A percentile compares a stretch with the other conserved stretches of the same genome.
Conservation (phyloP, 1,284 basidiomycete genomes). For the Cryptococcus wingfieldii region DNA sequence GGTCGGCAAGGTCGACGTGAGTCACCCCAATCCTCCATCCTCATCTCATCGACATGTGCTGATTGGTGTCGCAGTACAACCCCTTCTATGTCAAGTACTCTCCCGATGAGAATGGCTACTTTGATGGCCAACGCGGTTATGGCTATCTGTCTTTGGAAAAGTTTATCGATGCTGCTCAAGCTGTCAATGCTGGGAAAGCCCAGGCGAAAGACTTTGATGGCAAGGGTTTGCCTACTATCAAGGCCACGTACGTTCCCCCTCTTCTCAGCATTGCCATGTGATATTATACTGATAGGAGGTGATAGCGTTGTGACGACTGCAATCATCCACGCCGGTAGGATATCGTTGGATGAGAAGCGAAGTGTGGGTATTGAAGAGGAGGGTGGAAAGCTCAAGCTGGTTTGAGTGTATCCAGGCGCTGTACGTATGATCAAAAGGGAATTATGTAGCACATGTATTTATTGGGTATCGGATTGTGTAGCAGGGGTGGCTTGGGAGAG, state of each 20-base stretch:
- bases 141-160: conserved; percentile 86
- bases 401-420: conserved; percentile 12
- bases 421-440: not conserved
- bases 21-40: not conserved
- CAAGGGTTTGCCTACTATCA: conserved; percentile 79
- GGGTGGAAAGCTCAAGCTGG: conserved; percentile 61
- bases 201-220: conserved; percentile 67
- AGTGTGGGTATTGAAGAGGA: conserved; percentile 69
- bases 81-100: conserved; percentile 96
- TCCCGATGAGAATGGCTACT: conserved; percentile 82
- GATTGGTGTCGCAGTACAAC: conserved; percentile 56
- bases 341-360: conserved; percentile 80
- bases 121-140: conserved; percentile 88
- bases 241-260: conserved; percentile 44
- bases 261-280: not conserved
- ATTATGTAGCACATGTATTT: not conserved
- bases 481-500: too few relatives aligned
- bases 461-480: not conserved
- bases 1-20: conserved; percentile 58
- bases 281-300: not conserved
- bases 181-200: conserved; percentile 66
- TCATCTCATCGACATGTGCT: not conserved
- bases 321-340: conserved; percentile 82
- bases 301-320: conserved; percentile 86
- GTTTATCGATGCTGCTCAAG: conserved; percentile 58